phyloP scores from a whole-genome alignment of 768 basidiomycete species.

The Gloeostereum incarnatum region DNA sequence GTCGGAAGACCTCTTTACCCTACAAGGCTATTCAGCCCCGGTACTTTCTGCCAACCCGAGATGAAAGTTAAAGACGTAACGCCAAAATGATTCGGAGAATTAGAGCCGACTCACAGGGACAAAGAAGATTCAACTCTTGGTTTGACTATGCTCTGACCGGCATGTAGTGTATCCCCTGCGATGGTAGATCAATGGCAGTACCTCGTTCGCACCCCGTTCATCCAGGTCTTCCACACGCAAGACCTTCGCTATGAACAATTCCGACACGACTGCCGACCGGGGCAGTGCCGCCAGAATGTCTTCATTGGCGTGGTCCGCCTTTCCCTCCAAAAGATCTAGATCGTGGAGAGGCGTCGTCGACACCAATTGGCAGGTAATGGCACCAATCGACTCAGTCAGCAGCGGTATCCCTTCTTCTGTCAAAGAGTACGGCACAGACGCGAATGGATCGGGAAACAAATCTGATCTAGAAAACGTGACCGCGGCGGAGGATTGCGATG shows the following conservation, averaged over 20 bases:
- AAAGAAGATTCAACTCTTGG: no score
- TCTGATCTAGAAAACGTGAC: constrained; percentile 67
- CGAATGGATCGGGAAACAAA: constrained; percentile 53
- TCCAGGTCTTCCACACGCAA: constrained; percentile 31
- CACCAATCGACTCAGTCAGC: constrained; percentile 53
- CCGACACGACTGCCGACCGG: constrained; percentile 31
- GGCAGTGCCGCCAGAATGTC: constrained; percentile 6
- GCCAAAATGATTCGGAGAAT: no score
- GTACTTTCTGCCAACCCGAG: no score
- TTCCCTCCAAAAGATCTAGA: constrained; percentile 24
- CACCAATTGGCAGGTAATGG: constrained; percentile 64
- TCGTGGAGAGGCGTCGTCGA: constrained; percentile 55
- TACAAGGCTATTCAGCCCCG: no score
- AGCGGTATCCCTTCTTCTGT: constrained; percentile 51
- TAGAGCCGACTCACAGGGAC: no score
- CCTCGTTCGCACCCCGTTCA: not conserved
- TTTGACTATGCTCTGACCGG: not conserved
- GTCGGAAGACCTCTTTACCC: no score
- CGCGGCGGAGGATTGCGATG: constrained; percentile 53
- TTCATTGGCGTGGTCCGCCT: constrained; percentile 9
- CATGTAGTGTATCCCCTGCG: constrained; percentile 4
- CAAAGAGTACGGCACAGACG: constrained; percentile 26
- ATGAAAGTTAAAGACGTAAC: no score
- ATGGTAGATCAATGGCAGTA: constrained; percentile 5
- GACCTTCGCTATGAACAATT: constrained; percentile 80